Evolutionary conservation across 140 eudicot genomes (phyloP), one percentile per base, ranked within the genome.

Genomic region (Bidens hawaiensis): DNA sequence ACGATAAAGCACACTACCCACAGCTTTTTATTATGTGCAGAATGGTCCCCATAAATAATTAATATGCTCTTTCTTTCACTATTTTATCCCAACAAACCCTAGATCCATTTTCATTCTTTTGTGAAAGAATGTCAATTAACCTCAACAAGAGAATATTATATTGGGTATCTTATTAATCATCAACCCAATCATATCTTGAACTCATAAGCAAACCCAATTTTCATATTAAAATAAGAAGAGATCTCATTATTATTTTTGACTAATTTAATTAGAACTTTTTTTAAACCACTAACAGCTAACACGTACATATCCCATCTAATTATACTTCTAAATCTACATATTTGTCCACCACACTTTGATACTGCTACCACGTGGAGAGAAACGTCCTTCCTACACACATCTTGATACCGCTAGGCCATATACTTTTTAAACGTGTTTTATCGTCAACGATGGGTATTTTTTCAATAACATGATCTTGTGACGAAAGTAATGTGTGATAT

Each of bases 1-100:
- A 74, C 81, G 76, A 82, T 74, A 86, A 82, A 80, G 90, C 82
- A 62, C 74, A 62, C 74, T 69, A 57, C 63, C 57, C 70, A 60
- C 79, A 69, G 70, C 77, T 70, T 74, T 80, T 71, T 40, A 40
- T 65, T 33, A 69, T 72, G 67, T 79, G 72, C 78, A 67, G 40
- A 46, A 71, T 79, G 95, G 86, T 79, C 84, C 88, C 77, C 64
- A 25, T 25, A 19, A 15, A 60, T 45, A 54, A 33, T 36, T 52
- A 41, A 23, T 47, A 58, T 61, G 45, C 57, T 41, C 43, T 63
- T 71, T 56, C 38, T 38, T 62, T 57, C 75, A 64, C 67, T 43
- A 41, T 60, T 65, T 15, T 52, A 57, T 71, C 56, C 74, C 74
- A 67, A 60, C 75, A 66, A 72, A 75, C 79, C 75, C 75, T 75